Conservation (phyloP, 768 basidiomycete genomes). For the Vararia minispora region DNA sequence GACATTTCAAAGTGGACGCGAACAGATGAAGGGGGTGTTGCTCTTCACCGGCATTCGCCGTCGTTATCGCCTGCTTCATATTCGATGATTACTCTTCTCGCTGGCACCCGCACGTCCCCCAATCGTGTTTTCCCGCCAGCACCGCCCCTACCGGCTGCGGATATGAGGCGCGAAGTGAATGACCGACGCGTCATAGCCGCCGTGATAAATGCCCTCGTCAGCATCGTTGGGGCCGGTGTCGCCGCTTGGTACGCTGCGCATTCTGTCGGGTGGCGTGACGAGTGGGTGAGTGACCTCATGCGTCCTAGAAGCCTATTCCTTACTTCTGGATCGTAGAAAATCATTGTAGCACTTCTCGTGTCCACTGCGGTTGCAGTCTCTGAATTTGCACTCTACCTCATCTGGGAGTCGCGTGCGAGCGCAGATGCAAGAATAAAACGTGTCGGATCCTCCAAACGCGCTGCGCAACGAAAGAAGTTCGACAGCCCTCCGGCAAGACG, state of each 20-base stretch:
- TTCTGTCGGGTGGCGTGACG: constrained; percentile 49
- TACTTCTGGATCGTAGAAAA: constrained; percentile 23
- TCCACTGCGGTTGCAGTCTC: constrained; percentile 60
- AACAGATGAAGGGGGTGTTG: constrained; percentile 31
- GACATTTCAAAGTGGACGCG: constrained; percentile 62
- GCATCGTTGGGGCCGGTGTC: constrained; percentile 52
- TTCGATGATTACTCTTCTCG: constrained; percentile 63
- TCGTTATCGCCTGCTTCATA: constrained; percentile 44
- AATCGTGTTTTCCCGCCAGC: constrained; percentile 51
- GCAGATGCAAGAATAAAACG: constrained; percentile 30
- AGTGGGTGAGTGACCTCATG: constrained; percentile 51
- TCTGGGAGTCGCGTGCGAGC: constrained; percentile 50
- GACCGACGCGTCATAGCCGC: constrained; percentile 61
- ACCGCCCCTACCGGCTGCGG: constrained; percentile 30
- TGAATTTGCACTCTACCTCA: constrained; percentile 59
- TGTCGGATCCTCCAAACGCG: constrained; percentile 2
- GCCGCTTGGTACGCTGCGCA: constrained; percentile 69
- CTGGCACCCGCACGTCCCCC: constrained; percentile 71
- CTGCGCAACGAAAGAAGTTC: neutral
- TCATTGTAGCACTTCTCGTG: constrained; percentile 48
- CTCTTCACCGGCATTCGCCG: constrained; percentile 28
- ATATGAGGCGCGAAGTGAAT: constrained; percentile 31
- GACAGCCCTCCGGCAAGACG: neutral
- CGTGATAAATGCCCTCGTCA: constrained; percentile 61
- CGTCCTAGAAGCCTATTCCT: constrained; percentile 6